Evolutionary conservation across 148 eudicot species (phyloP).

Genomic region (Drosera capensis): DNA sequence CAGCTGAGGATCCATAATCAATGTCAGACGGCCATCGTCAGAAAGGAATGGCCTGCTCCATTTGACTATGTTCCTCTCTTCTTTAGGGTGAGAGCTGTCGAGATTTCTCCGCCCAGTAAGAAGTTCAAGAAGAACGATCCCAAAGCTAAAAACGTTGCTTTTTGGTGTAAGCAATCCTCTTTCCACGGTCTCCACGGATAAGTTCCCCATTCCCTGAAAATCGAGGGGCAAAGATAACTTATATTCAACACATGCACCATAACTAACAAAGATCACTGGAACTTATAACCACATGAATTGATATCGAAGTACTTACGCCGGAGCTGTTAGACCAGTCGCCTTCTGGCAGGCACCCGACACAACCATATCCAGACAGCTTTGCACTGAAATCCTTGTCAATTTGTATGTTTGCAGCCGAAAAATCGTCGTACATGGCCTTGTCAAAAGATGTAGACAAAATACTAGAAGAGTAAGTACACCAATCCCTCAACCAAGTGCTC

Average conservation of each 20-base stretch:
- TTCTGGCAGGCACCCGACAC: slow-evolving; percentile 62
- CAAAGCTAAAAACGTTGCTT: slow-evolving; percentile 87
- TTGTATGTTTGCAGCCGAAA: slow-evolving; percentile 86
- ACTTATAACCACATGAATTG: neutral
- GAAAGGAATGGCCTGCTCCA: slow-evolving; percentile 83
- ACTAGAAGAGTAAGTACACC: no score
- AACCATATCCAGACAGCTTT: slow-evolving; percentile 92
- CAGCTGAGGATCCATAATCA: slow-evolving; percentile 82
- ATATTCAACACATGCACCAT: neutral
- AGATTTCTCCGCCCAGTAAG: slow-evolving; percentile 80
- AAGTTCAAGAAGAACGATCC: slow-evolving; percentile 76
- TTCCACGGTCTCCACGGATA: slow-evolving; percentile 70
- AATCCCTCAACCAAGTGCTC: no score
- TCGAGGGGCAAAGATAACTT: neutral
- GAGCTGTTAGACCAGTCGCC: slow-evolving; percentile 34
- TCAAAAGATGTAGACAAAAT: no score
- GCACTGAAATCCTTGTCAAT: slow-evolving; percentile 91
- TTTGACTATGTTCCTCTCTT: slow-evolving; percentile 78
- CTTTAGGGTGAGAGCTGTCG: slow-evolving; percentile 54
- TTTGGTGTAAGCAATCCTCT: slow-evolving; percentile 79
- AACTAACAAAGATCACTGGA: neutral
- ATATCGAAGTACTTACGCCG: slow-evolving; percentile 36
- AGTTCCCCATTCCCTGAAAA: slow-evolving; percentile 62
- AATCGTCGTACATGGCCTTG: slow-evolving; percentile 96
- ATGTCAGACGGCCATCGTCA: slow-evolving; percentile 63